These are phyloP conservation scores for Setaria italica DNA, from an alignment of 202 grass and related monocot genomes.

Conservation along the genomic window DNA sequence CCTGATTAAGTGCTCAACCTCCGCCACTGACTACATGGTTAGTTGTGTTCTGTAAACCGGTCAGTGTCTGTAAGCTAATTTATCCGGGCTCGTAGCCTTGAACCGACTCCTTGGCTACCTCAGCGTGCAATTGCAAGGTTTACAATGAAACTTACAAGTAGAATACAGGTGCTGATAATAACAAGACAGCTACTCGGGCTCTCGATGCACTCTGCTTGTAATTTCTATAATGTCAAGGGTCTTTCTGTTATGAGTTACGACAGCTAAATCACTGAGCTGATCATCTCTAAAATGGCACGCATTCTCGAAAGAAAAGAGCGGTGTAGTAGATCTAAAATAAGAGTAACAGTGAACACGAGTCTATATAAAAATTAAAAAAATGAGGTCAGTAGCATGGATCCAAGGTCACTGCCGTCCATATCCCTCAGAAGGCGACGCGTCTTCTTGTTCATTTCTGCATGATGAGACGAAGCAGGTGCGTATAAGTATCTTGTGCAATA, in stretches of 20 bases:
- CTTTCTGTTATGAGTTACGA: too few species aligned
- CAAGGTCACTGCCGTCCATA: background rate
- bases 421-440: background rate
- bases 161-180: background rate
- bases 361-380: background rate
- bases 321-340: background rate
- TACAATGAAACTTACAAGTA: background rate
- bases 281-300: background rate
- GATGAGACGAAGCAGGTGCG: slow-evolving; percentile 2
- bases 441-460: slow-evolving; percentile 1
- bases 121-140: background rate
- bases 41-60: background rate
- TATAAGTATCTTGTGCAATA: background rate
- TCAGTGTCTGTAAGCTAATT: background rate
- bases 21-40: background rate
- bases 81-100: background rate
- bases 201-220: too few species aligned
- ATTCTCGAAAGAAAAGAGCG: background rate
- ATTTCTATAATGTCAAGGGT: too few species aligned
- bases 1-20: too few species aligned
- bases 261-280: background rate
- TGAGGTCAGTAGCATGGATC: background rate
- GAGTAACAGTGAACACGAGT: background rate
- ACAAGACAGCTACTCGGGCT: background rate
- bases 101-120: background rate